Conservation (phyloP, 164 flowering plant genomes). For the Platanus orientalis region DNA sequence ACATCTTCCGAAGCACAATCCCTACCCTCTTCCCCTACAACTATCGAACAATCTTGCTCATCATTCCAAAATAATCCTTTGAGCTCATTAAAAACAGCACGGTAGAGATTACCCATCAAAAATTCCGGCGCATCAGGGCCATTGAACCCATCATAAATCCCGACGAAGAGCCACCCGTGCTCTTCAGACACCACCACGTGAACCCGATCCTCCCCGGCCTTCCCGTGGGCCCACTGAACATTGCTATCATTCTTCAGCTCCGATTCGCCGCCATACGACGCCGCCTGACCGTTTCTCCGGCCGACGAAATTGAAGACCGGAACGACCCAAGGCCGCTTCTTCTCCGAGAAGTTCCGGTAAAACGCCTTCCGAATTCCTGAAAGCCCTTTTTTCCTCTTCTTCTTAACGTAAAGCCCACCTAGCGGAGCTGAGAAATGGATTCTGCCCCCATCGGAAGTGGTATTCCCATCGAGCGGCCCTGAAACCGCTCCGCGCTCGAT, state of each 20-base stretch:
- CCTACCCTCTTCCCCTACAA: neutral
- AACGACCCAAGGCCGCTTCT: conserved; percentile 70
- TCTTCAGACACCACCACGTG: conserved; percentile 82
- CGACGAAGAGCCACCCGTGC: conserved; percentile 78
- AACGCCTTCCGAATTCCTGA: conserved; percentile 48
- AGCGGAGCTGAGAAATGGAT: conserved; percentile 77
- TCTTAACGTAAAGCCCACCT: conserved; percentile 46
- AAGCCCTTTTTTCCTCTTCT: conserved; percentile 51
- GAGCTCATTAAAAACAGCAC: conserved; percentile 59
- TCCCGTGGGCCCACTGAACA: conserved; percentile 79
- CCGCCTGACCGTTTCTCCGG: conserved; percentile 29
- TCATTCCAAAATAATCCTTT: conserved; percentile 78
- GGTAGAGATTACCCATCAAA: conserved; percentile 68
- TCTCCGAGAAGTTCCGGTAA: conserved; percentile 49
- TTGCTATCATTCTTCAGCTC: conserved; percentile 28
- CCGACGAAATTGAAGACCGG: conserved; percentile 62
- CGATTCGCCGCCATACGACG: conserved; percentile 15
- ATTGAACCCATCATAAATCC: conserved; percentile 81
- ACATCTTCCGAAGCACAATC: conserved; percentile 13
- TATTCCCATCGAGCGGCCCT: conserved; percentile 61
- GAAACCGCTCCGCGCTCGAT: conserved; percentile 85
- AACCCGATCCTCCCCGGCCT: conserved; percentile 86
- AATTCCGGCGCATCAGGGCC: conserved; percentile 88
- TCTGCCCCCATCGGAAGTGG: conserved; percentile 20
- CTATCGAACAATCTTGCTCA: conserved; percentile 20